phyloP scores from a whole-genome alignment of 768 basidiomycete species.

The Gloeopeniophorella convolvens region DNA sequence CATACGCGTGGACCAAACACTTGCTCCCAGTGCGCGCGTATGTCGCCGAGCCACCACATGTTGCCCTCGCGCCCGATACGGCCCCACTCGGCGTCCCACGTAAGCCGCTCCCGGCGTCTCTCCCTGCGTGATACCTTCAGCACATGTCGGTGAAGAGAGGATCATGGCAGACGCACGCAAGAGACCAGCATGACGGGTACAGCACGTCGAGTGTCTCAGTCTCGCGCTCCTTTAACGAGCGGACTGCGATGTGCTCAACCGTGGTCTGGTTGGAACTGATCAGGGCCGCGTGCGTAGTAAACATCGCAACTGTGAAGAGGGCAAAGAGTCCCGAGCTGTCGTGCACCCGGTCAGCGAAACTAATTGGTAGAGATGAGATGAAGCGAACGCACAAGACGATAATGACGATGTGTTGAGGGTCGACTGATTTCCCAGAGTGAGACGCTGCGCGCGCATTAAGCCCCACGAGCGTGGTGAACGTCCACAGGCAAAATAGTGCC shows the following conservation, averaged over 20 bases:
- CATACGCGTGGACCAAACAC: slow-evolving; percentile 68
- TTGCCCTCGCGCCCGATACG: slow-evolving; percentile 67
- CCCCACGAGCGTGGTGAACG: slow-evolving; percentile 51
- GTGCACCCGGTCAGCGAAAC: not conserved
- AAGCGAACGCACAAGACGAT: slow-evolving; percentile 68
- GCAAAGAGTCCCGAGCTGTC: slow-evolving; percentile 62
- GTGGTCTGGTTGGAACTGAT: slow-evolving; percentile 66
- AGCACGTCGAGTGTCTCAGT: slow-evolving; percentile 40
- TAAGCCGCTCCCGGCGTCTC: slow-evolving; percentile 37
- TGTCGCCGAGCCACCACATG: slow-evolving; percentile 77
- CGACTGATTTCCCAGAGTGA: slow-evolving; percentile 32
- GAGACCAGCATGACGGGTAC: slow-evolving; percentile 48
- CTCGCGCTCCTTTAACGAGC: slow-evolving; percentile 62
- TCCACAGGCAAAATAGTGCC: slow-evolving; percentile 53
- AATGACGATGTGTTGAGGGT: slow-evolving; percentile 65
- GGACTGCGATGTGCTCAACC: slow-evolving; percentile 63
- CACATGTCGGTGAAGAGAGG: not conserved
- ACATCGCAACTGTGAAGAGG: slow-evolving; percentile 58
- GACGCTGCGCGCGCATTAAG: slow-evolving; percentile 36
- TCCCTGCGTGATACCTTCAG: slow-evolving; percentile 33
- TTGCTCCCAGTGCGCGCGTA: slow-evolving; percentile 60
- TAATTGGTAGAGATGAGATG: not conserved
- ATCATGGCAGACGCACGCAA: slow-evolving; percentile 37
- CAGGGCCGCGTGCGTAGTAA: slow-evolving; percentile 52
- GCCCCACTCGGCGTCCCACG: slow-evolving; percentile 84